Conservation (phyloP, 148 eudicot genomes). For the Salicornia ramosissima region DNA sequence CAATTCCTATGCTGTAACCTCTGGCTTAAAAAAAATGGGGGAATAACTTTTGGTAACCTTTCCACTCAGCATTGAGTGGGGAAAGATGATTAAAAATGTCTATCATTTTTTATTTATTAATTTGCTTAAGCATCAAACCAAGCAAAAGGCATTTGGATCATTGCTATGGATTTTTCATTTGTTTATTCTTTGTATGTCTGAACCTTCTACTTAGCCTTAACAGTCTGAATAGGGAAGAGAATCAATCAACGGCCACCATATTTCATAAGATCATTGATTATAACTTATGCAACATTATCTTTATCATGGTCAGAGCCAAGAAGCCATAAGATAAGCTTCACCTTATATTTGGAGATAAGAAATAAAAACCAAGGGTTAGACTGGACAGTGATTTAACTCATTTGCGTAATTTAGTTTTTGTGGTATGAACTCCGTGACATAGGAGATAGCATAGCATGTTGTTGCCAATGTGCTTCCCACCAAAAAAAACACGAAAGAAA, state of each 20-base stretch:
- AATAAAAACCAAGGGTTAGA: not conserved
- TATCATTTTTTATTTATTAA: not conserved
- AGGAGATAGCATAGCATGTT: too few species aligned
- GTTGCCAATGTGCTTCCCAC: too few species aligned
- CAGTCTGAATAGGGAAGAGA: not conserved
- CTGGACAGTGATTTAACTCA: too few species aligned
- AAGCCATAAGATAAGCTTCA: not conserved
- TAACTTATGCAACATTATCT: too few species aligned
- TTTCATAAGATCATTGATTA: too few species aligned
- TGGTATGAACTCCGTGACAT: too few species aligned
- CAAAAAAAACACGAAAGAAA: too few species aligned
- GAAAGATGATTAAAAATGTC: not conserved
- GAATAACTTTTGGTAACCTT: not conserved
- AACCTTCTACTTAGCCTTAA: not conserved
- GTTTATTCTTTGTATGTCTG: not conserved
- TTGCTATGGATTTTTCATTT: not conserved
- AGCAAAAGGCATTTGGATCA: not conserved
- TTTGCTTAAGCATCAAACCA: too few species aligned
- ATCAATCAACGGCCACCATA: not conserved
- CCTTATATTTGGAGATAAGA: not conserved
- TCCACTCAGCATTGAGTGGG: not conserved
- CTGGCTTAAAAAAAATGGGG: too few species aligned
- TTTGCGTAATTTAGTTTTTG: too few species aligned
- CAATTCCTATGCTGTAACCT: not conserved
- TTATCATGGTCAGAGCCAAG: not conserved